phyloP scores from a whole-genome alignment of 768 basidiomycete genomes.

The Bullera alba region DNA sequence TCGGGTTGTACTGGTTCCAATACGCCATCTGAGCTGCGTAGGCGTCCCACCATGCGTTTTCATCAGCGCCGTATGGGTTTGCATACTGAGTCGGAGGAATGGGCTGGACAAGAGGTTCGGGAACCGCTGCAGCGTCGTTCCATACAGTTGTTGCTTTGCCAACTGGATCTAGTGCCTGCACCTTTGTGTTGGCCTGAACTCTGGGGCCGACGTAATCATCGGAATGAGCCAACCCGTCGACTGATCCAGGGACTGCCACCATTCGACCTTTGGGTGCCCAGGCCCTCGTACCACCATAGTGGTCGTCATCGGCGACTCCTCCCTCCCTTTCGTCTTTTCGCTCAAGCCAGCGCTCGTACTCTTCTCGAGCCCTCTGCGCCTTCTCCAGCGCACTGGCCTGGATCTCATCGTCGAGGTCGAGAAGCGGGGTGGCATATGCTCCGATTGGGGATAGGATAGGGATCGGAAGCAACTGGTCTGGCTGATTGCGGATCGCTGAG shows the following conservation, averaged over 20 bases:
- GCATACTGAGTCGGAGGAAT: too few relatives aligned
- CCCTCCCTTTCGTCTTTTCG: conserved; percentile 30
- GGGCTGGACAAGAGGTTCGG: too few relatives aligned
- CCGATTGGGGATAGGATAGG: conserved; percentile 16
- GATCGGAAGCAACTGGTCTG: conserved; percentile 15
- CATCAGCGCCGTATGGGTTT: too few relatives aligned
- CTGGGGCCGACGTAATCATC: conserved; percentile 6
- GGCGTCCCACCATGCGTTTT: too few relatives aligned
- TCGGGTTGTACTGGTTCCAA: too few relatives aligned
- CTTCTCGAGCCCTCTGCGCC: conserved; percentile 17
- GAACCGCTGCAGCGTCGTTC: too few relatives aligned
- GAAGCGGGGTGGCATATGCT: background rate
- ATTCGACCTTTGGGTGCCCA: conserved; percentile 21
- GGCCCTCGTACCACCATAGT: conserved; percentile 14
- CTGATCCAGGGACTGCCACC: conserved; percentile 19
- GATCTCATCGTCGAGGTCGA: background rate
- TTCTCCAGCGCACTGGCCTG: conserved; percentile 7
- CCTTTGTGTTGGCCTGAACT: too few relatives aligned
- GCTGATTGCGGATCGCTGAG: conserved; percentile 30
- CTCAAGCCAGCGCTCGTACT: conserved; percentile 33
- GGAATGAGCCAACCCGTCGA: conserved; percentile 12
- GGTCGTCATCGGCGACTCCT: conserved; percentile 12
- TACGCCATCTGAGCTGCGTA: too few relatives aligned
- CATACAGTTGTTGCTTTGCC: too few relatives aligned
- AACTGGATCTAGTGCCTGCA: too few relatives aligned